These are phyloP conservation scores for Phytophthora agathidicida DNA, from an alignment of 352 stramenopile species.

Conservation along the genomic window DNA sequence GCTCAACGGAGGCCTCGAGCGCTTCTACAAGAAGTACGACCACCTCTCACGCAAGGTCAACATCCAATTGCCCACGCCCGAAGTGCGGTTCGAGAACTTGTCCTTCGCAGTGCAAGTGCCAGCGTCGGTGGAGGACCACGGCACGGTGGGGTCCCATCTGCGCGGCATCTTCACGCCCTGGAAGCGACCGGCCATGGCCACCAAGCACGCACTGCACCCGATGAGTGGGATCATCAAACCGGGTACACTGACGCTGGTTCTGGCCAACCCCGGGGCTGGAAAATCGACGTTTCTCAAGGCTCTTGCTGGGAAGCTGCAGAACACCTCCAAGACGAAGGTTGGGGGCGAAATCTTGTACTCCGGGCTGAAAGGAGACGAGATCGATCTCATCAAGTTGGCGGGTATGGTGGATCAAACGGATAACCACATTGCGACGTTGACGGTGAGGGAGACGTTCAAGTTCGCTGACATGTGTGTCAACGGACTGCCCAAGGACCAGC, in stretches of 20 bases:
- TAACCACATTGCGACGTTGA: slow-evolving; percentile 88
- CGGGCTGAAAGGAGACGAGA: slow-evolving; percentile 41
- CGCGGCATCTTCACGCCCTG: slow-evolving; percentile 53
- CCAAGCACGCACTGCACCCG: slow-evolving; percentile 57
- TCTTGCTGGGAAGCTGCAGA: slow-evolving; percentile 53
- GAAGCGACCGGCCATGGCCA: slow-evolving; percentile 40
- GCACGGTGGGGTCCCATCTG: slow-evolving; percentile 60
- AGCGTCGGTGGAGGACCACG: slow-evolving; percentile 37
- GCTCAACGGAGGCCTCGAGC: slow-evolving; percentile 65
- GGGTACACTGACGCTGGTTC: slow-evolving; percentile 60
- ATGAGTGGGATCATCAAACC: slow-evolving; percentile 68
- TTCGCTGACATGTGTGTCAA: slow-evolving; percentile 93
- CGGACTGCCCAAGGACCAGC: slow-evolving; percentile 41
- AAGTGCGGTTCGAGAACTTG: slow-evolving; percentile 75
- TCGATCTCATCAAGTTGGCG: slow-evolving; percentile 56
- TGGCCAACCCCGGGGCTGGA: slow-evolving; percentile 60
- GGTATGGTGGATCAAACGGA: slow-evolving; percentile 74
- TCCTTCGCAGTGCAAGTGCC: slow-evolving; percentile 61
- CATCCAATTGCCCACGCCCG: slow-evolving; percentile 57
- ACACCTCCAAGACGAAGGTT: slow-evolving; percentile 27
- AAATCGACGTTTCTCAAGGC: slow-evolving; percentile 77
- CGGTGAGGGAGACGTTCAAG: slow-evolving; percentile 93
- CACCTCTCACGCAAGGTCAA: slow-evolving; percentile 65
- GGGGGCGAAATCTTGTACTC: slow-evolving; percentile 45
- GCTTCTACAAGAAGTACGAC: slow-evolving; percentile 82